These are phyloP conservation scores for Gonapodya prolifera DNA, from an alignment of 192 early-diverging fungal genomes.

Conservation along the genomic window DNA sequence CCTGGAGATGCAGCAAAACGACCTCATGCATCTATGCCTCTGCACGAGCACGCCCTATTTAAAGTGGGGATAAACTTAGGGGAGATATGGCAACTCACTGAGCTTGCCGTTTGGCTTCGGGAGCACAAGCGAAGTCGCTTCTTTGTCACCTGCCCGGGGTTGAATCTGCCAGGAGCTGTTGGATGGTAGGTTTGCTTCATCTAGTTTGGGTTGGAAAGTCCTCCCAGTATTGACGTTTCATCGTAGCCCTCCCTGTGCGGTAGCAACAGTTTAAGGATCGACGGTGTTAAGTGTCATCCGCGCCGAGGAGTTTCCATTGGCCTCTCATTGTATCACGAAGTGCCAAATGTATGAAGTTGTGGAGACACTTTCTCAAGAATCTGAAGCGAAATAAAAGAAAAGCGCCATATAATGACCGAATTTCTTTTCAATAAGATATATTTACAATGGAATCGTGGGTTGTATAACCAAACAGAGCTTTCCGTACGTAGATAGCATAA, in stretches of 20 bases:
- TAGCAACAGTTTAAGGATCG: not conserved
- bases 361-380: no score
- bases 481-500: no score
- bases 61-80: not conserved
- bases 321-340: no score
- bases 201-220: not conserved
- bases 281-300: no score
- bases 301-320: no score
- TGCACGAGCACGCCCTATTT: conserved; percentile 3
- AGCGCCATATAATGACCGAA: no score
- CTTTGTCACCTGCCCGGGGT: not conserved
- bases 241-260: not conserved
- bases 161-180: not conserved
- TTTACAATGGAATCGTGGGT: no score
- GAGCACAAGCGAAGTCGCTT: not conserved
- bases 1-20: not conserved
- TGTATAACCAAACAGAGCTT: no score
- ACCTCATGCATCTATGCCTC: not conserved
- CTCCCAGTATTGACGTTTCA: not conserved
- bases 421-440: no score
- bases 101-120: not conserved
- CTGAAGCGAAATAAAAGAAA: no score
- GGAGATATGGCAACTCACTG: conserved; percentile 5
- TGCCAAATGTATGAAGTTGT: no score
- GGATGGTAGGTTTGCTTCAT: not conserved